phyloP scores from a whole-genome alignment of 1,139 yeast genomes.

The Kazachstania sp. region DNA sequence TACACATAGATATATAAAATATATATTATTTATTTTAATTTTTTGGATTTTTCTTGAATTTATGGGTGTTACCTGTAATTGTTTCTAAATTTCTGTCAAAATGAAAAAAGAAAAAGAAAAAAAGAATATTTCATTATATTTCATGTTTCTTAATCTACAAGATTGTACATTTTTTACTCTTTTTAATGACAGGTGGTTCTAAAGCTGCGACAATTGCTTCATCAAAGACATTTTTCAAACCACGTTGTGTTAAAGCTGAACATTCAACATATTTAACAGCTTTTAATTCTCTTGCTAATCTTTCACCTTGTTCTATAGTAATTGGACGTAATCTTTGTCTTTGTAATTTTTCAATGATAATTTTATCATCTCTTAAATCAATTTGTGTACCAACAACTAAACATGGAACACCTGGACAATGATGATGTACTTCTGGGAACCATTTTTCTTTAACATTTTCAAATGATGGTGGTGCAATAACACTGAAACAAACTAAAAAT shows the following conservation, averaged over 20 bases:
- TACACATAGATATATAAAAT: too few species aligned
- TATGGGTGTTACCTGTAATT: too few species aligned
- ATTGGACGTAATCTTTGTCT: constrained; percentile 88
- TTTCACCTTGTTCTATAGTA: constrained; percentile 79
- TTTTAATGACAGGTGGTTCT: constrained; percentile 73
- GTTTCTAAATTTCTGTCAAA: too few species aligned
- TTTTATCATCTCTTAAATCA: constrained; percentile 89
- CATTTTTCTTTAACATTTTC: constrained; percentile 97
- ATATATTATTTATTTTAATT: too few species aligned
- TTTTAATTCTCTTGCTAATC: constrained; percentile 83
- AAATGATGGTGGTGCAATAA: constrained; percentile 94
- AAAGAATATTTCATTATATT: background rate
- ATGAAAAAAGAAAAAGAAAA: too few species aligned
- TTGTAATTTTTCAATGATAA: constrained; percentile 77
- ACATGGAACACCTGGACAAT: constrained; percentile 96
- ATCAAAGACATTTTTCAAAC: constrained; percentile 90
- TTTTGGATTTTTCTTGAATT: too few species aligned
- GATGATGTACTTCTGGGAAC: constrained; percentile 98
- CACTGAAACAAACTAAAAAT: constrained; percentile 88
- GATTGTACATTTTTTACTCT: constrained; percentile 76
- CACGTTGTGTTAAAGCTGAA: constrained; percentile 95
- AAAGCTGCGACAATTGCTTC: constrained; percentile 95
- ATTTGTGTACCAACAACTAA: constrained; percentile 93
- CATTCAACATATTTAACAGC: constrained; percentile 97
- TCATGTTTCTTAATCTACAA: constrained; percentile 35